Base-by-base conservation (phyloP, 495 filamentous ascomycete genomes). In the Aspergillus sparsus region DNA sequence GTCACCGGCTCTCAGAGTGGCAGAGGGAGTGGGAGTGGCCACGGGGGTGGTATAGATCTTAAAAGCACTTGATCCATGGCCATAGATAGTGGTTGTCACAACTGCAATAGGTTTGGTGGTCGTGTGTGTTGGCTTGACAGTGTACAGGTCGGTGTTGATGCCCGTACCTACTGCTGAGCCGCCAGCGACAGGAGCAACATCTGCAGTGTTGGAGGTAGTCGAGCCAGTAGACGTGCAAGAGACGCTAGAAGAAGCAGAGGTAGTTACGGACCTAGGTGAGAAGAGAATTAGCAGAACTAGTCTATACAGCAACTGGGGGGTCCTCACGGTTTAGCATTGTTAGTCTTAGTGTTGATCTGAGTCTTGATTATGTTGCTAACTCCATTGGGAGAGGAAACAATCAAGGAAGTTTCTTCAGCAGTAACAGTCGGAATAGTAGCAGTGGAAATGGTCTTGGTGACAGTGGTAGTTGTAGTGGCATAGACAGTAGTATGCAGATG, bases 371-470 rank as follows among this genome's bases (percentile, higher is more conserved):
- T 27, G 21, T 27, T 27, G 15, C 51, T 49, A 27, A 42, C 50
- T 13, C 55, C 46, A 34, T 49, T 55, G 46, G 45, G 50, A 15
- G 49, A 42, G 44, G 58, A 6, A 57, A 35, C 12, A 47, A 27
- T 3, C 21, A 27, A 27, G 21, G 21, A 27, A 27, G 21, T 27
- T 27, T 27, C 21, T 3, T 27, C 21, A 27, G 21, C 42, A 41
- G 39, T 57, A 42, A 39, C 53, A 32, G 35, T 57, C 45, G 57
- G 36, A 44, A 64, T 49, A 9, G 62, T 64, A 35, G 62, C 62
- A 8, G 62, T 61, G 16, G 57, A 64, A 18, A 61, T 57, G 16
- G 62, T 64, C 57, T 64, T 64, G 31, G 62, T 64, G 47, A 64
- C 39, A 39, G 62, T 64, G 10, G 53, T 27, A 31, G 62, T 64